Evolutionary conservation across 495 filamentous ascomycete genomes (phyloP).

Genomic region (Massariosphaeria phaeospora): DNA sequence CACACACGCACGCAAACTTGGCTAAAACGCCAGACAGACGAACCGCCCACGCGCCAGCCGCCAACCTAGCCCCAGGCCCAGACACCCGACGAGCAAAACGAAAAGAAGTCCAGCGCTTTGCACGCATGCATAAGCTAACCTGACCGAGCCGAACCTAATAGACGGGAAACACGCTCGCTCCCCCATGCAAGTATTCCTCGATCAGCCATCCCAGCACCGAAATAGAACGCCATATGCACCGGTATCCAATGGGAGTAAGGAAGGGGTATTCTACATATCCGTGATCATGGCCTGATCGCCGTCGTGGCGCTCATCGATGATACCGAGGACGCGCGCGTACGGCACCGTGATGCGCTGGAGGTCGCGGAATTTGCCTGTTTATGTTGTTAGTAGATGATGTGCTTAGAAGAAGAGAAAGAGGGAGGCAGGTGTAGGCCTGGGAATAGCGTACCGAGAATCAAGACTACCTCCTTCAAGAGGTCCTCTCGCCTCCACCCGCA

Average conservation of each 20-base stretch:
- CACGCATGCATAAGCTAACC: too few relatives aligned
- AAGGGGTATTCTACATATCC: conserved; percentile 27
- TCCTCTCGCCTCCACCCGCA: conserved; percentile 88
- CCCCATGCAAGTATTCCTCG: too few relatives aligned
- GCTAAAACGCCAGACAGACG: too few relatives aligned
- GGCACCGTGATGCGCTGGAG: conserved; percentile 70
- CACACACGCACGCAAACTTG: too few relatives aligned
- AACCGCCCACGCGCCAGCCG: too few relatives aligned
- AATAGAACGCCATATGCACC: neutral
- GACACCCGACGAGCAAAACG: too few relatives aligned
- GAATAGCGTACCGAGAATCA: conserved; percentile 77
- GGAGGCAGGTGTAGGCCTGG: too few relatives aligned
- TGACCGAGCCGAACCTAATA: too few relatives aligned
- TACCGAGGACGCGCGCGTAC: conserved; percentile 31
- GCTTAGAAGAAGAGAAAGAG: neutral
- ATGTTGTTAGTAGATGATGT: conserved; percentile 15
- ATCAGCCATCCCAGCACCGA: neutral
- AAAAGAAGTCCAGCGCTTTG: too few relatives aligned
- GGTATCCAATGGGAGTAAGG: neutral
- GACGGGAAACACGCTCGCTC: too few relatives aligned
- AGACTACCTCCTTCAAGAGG: conserved; percentile 78
- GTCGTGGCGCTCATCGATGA: conserved; percentile 14
- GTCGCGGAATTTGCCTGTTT: conserved; percentile 85
- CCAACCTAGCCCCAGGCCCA: too few relatives aligned
- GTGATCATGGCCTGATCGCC: conserved; percentile 31